Percentiles rank a stretch among this genome's conserved stretches.
Conservation (phyloP, 208 protist species). For the Leishmania major region DNA sequence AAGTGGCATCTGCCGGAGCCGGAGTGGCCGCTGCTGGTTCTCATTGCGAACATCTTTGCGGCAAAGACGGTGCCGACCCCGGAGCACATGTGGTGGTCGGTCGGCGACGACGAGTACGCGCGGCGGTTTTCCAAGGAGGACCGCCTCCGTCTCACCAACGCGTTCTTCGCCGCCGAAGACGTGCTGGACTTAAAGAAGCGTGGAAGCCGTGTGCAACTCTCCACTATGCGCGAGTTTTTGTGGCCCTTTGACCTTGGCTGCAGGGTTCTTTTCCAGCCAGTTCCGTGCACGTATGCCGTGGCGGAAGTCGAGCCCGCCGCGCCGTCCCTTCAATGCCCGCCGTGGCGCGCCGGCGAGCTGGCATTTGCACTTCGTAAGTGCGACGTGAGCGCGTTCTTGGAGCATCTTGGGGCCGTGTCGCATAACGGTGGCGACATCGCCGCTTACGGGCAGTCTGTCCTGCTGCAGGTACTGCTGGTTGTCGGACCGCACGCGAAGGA, state of each 20-base stretch:
- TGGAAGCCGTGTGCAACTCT: slow-evolving; percentile 46
- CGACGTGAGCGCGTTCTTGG: slow-evolving; percentile 10
- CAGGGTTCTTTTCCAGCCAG: slow-evolving; percentile 75
- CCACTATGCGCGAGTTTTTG: slow-evolving; percentile 52
- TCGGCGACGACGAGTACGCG: slow-evolving; percentile 64
- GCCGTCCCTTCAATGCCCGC: slow-evolving; percentile 17
- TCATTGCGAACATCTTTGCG: slow-evolving; percentile 61
- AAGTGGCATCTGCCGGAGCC: slow-evolving; percentile 75
- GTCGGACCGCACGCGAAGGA: slow-evolving; percentile 37
- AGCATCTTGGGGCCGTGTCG: slow-evolving; percentile 44
- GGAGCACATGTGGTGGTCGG: slow-evolving; percentile 81
- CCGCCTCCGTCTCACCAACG: slow-evolving; percentile 44
- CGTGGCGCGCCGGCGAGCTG: slow-evolving; percentile 5
- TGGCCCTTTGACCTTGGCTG: slow-evolving; percentile 28
- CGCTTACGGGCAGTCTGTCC: slow-evolving; percentile 51
- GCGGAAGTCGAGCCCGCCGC: slow-evolving; percentile 3
- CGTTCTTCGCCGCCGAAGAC: slow-evolving; percentile 43
- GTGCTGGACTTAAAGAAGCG: slow-evolving; percentile 32
- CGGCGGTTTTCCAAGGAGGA: slow-evolving; percentile 48
- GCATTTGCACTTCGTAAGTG: background rate
- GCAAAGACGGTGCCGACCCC: slow-evolving; percentile 31
- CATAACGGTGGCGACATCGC: slow-evolving; percentile 57
- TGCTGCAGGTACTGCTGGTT: slow-evolving; percentile 61
- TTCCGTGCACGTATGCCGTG: slow-evolving; percentile 43
- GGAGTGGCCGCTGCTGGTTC: slow-evolving; percentile 63